These are phyloP conservation scores for Tetracentron sinense DNA, from an alignment of 164 flowering plant species.

Conservation along the genomic window DNA sequence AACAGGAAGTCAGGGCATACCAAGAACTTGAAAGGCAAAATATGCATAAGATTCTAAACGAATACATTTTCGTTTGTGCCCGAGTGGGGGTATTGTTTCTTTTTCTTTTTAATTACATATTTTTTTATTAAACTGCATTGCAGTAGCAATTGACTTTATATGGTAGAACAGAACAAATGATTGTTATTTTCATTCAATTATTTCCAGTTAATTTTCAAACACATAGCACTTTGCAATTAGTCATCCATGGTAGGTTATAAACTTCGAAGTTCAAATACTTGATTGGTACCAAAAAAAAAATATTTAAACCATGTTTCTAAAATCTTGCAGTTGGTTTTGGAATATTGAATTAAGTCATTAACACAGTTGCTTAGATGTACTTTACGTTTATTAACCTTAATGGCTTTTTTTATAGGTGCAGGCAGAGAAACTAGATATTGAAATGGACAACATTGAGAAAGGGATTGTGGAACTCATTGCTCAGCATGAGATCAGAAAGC, in stretches of 20 bases:
- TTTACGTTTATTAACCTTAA: background rate
- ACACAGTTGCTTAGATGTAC: background rate
- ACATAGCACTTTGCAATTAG: too few relatives aligned
- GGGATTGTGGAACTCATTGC: conserved; percentile 54
- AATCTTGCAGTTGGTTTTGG: too few relatives aligned
- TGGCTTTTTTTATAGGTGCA: conserved; percentile 33
- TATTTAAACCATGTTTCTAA: too few relatives aligned
- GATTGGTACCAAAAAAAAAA: too few relatives aligned
- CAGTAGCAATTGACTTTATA: too few relatives aligned
- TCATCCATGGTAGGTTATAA: too few relatives aligned
- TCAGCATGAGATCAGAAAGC: conserved; percentile 38
- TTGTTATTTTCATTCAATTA: too few relatives aligned
- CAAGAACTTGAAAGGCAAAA: conserved; percentile 48
- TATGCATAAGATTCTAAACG: conserved; percentile 45
- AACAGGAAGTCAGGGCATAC: conserved; percentile 41
- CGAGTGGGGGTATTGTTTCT: conserved; percentile 47
- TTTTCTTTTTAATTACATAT: background rate
- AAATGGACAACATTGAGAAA: conserved; percentile 45
- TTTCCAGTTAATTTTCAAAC: too few relatives aligned
- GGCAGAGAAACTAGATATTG: conserved; percentile 47
- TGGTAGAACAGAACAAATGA: too few relatives aligned
- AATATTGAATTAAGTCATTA: too few relatives aligned
- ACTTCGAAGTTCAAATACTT: too few relatives aligned
- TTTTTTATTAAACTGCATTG: too few relatives aligned
- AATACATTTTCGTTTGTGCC: conserved; percentile 42